Base-by-base conservation (phyloP, 192 early-diverging fungal species). In the Coemansia furcata region DNA sequence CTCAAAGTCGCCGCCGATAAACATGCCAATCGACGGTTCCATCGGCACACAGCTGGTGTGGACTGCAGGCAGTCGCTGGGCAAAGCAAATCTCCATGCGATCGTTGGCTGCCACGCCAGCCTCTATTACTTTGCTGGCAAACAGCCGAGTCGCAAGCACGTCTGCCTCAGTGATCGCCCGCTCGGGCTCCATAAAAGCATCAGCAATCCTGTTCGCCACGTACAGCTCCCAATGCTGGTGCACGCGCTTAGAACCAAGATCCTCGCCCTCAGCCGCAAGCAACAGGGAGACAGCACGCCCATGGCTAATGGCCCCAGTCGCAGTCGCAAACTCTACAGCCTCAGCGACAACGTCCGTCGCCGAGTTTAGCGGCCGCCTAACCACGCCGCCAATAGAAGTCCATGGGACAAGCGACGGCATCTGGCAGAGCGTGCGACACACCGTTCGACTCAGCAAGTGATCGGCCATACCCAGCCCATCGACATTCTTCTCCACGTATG, bases 11-110 rank as follows among this genome's bases (percentile, higher is more conserved):
- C 30, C 26, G 26, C 50, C 50, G 30, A 54, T 30, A 54, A 54
- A 54, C 50, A 29, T 11, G 5, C 3, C 26, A 54, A 30, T 12
- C 50, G n/a, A 29, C 4, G 50, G 50, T 10, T 54, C 50, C 50
- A 54, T 15, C 12, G 5, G 50, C 10, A 54, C 50, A 29, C 10
- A 26, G 50, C 26, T 29, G 15, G 50, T 7, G 30, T 47, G 46
- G 19, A 19, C 9, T 7, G 30, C 15, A n/a, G 54, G 30, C 54
- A 57, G 12, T 0, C 54, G 54, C 54, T 55, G 65, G 2, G 65
- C 65, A 59, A 66, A 66, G 54, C 35, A 33, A 15, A 58, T 55
- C 2, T 57, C 65, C 3, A 42, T 26, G 39, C 54, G 65, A 14
- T 66, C 52, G 38, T 10, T 30, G 29, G 29, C 50, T 1, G 65